Evolutionary conservation across 2,329 filamentous ascomycete genomes (phyloP), one percentile per base, ranked within the genome.

Genomic region (Phialocephala sp.): DNA sequence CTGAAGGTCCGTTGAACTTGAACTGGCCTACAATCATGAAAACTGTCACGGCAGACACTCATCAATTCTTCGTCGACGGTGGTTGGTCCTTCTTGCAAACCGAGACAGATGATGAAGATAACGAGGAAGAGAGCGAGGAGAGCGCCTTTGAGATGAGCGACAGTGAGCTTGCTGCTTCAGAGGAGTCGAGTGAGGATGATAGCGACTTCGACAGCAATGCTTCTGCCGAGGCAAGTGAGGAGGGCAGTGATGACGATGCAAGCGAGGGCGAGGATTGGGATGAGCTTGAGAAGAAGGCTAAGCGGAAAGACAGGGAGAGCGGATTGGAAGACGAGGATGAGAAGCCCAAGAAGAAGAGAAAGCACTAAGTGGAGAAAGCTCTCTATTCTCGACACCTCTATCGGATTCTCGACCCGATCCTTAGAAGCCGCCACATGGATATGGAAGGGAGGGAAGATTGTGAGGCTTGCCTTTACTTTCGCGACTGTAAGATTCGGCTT

Each of bases 21-120:
- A 98, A 98, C 84, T 99, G 95, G 95, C 91, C 92, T 12, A 97
- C 94, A 18, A 99, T 99, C 76, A 99, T 99, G 93, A 99, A 99
- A 85, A 99, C 95, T 0, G 94, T 99, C 32, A 94, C 91, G 22
- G 89, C 91, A 41, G 94, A 99, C 76, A 92, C 95, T 1, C 94
- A 99, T 77, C 88, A 91, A 72, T 99, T 99, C 87, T 99, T 97
- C 79, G 87, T 85, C 4, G 94, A 98, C 70, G 95, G 96, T 37
- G 95, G 95, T 55, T 99, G 95, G 95, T 91, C 88, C 1, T 98
- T 99, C 86, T 79, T 99, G 66, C 89, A 90, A 62, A 90, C 90
- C 41, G 94, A 97, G 66, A 93, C 91, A 0, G 95, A 98, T 75
- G 92, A 91, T 15, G 93, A 97, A 70, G 92, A 86, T 52, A 87